Evolutionary conservation across 352 stramenopile genomes (phyloP), one percentile per base, ranked within the genome.

Genomic region (Phytophthora sansomeana): DNA sequence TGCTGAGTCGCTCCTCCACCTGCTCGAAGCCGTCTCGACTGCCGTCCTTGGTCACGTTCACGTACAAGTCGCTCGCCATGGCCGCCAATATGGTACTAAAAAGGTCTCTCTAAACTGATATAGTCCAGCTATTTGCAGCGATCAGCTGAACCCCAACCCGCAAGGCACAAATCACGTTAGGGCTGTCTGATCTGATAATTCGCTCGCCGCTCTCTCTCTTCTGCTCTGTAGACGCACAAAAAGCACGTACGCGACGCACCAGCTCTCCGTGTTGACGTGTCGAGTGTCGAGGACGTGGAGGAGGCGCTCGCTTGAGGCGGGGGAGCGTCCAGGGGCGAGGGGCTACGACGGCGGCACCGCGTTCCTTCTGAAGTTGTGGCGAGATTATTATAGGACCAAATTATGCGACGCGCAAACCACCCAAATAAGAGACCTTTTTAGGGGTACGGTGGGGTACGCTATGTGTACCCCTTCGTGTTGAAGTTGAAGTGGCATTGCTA

Each of bases 31-130:
- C 50, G 29, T 73, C 56, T 48, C 59, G 58, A 57, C 53, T 71
- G 52, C 49, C 63, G 14, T 74, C 56, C 26, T 46, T 44, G 26
- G 66, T 62, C 63, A 81, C 74, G 17, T 72, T 76, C 33, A 78
- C 73, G 47, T 79, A 81, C 33, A 78, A 47, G 26, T 57, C 43
- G 21, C 41, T 73, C 11, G 57, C 58, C 71, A 75, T 78, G 13
- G 0, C 46, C 39, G 6, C 9, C 17, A 28, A n/a, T 39, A 16
- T 26, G 21, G 21, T 24, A 24, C 21, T 24, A 24, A 24, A 24
- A 3, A 24, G 29, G 19, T 41, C 19, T 66, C 9, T 56, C 21
- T 58, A 54, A 69, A 28, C 43, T 74, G 33, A 69, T 69, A 74
- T 61, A 11, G 39, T 26, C 50, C 21, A 29, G 33, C 57, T 62